A percentile compares a stretch with the other conserved stretches of the same genome.
Conservation (phyloP, 805 yeast species). For the Yarrowia alimentaria region DNA sequence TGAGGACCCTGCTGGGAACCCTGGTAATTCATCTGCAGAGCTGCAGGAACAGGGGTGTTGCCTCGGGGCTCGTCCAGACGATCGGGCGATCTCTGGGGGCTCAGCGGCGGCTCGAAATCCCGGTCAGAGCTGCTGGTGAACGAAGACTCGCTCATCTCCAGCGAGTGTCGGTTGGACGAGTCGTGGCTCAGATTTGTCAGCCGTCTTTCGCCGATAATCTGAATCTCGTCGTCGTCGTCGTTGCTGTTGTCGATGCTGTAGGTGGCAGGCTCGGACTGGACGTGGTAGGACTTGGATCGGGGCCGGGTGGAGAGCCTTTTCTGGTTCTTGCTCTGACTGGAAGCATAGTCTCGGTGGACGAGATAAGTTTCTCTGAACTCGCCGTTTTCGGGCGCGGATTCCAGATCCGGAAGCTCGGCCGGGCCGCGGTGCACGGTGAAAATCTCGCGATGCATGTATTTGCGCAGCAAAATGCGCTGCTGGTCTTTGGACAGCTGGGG, state of each 20-base stretch:
- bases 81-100: conserved; percentile 7
- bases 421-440: conserved; percentile 32
- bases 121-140: conserved; percentile 7
- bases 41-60: conserved; percentile 1
- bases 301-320: too few species aligned
- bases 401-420: conserved; percentile 5
- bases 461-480: conserved; percentile 29
- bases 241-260: too few species aligned
- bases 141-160: neutral
- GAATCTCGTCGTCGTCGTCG: conserved; percentile 4
- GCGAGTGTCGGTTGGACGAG: conserved; percentile 1
- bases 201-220: too few species aligned
- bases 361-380: conserved; percentile 12
- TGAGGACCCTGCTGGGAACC: too few species aligned
- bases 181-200: neutral
- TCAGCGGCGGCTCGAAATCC: conserved; percentile 20
- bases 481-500: conserved; percentile 18
- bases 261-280: too few species aligned
- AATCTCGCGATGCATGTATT: conserved; percentile 35
- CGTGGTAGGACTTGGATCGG: conserved; percentile 5
- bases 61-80: conserved; percentile 6
- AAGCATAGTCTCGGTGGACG: conserved; percentile 11
- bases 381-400: neutral
- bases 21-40: too few species aligned
- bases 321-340: too few species aligned